Conservation (phyloP, 2,329 filamentous ascomycete species). For the Emydomyces testavorans region DNA sequence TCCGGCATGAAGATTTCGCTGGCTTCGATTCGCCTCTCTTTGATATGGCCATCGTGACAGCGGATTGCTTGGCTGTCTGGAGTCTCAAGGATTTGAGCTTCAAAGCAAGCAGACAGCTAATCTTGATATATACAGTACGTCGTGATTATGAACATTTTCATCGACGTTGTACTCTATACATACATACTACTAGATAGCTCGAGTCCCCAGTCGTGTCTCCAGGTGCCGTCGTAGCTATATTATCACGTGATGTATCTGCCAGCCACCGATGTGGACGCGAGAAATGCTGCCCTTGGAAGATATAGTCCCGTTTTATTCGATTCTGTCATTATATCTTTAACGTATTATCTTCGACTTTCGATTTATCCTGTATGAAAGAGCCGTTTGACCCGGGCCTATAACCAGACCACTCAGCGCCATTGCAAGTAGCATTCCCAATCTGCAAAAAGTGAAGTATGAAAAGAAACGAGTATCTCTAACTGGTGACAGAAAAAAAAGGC, state of each 20-base stretch:
- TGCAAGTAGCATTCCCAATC: background rate
- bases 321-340: background rate
- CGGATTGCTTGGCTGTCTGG: no score
- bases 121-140: no score
- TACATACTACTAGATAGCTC: no score
- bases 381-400: background rate
- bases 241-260: no score
- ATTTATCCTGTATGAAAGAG: background rate
- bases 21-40: background rate
- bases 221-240: no score
- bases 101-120: no score
- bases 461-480: background rate
- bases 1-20: conserved; percentile 22
- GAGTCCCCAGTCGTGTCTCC: no score
- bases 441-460: background rate
- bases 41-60: background rate
- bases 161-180: no score
- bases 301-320: background rate
- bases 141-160: no score
- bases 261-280: no score
- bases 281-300: no score
- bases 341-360: background rate
- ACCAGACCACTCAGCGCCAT: background rate
- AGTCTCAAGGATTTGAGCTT: no score
- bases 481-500: background rate